Percentiles rank a stretch among this genome's conserved stretches.
Conservation (phyloP, 306 rosid genomes). For the Vicia faba region DNA sequence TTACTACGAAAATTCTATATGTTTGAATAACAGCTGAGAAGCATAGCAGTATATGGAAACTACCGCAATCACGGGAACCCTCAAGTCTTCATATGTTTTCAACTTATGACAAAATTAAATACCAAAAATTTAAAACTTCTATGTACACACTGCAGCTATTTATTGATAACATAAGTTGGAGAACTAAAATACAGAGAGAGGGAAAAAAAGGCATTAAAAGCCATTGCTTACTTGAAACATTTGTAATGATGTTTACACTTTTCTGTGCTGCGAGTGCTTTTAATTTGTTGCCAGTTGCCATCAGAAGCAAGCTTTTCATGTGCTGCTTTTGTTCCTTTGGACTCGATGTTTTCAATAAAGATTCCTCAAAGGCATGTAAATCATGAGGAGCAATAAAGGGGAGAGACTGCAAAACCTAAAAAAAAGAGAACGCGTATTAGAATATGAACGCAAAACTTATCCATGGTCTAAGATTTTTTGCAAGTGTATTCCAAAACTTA, state of each 20-base stretch:
- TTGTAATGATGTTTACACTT: slow-evolving; percentile 79
- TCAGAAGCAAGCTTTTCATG: slow-evolving; percentile 80
- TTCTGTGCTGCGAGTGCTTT: slow-evolving; percentile 93
- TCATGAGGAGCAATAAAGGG: slow-evolving; percentile 74
- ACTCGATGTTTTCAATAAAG: slow-evolving; percentile 81
- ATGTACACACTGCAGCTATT: slow-evolving; percentile 20
- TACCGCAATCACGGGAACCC: background rate
- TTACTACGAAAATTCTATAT: slow-evolving; percentile 10
- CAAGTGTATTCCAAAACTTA: slow-evolving; percentile 18
- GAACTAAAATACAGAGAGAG: slow-evolving; percentile 6
- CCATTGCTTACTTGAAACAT: slow-evolving; percentile 76
- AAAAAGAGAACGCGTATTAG: background rate
- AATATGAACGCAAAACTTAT: slow-evolving; percentile 12
- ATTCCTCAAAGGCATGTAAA: slow-evolving; percentile 89
- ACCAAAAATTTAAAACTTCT: background rate
- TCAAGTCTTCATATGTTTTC: slow-evolving; percentile 4
- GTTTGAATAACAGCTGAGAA: background rate
- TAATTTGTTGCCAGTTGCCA: slow-evolving; percentile 87
- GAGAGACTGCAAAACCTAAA: slow-evolving; percentile 77
- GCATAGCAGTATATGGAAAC: background rate
- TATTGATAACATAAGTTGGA: slow-evolving; percentile 6
- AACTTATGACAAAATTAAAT: background rate
- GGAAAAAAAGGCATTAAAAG: slow-evolving; percentile 8
- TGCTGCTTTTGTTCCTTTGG: slow-evolving; percentile 92
- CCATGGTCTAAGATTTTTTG: slow-evolving; percentile 14